Evolutionary conservation across 2,329 filamentous ascomycete species (phyloP).

Genomic region (Pestalotiopsis sp.): DNA sequence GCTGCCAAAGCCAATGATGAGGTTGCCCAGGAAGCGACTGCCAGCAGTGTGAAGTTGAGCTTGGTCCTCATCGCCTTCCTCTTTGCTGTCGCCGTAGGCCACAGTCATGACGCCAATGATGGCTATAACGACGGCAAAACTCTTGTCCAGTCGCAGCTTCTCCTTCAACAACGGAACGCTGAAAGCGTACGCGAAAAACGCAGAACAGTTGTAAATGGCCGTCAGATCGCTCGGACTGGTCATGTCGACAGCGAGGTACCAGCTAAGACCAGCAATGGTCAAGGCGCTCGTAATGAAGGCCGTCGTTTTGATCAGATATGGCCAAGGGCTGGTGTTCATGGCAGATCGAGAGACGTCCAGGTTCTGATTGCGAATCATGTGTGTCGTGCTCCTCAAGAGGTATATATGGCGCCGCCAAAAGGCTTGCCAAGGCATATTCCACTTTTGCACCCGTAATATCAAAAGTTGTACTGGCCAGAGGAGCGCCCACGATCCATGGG

Average conservation of each 20-base stretch:
- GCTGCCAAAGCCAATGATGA: constrained; percentile 88
- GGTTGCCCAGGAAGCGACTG: constrained; percentile 78
- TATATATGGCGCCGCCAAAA: constrained; percentile 76
- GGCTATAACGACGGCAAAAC: constrained; percentile 82
- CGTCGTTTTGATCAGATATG: constrained; percentile 80
- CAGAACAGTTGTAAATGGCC: constrained; percentile 98
- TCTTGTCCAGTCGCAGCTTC: constrained; percentile 81
- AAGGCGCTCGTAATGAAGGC: constrained; percentile 82
- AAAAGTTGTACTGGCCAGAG: constrained; percentile 86
- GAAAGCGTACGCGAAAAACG: constrained; percentile 98
- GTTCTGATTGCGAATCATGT: constrained; percentile 84
- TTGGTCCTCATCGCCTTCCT: constrained; percentile 49
- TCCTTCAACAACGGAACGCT: constrained; percentile 89
- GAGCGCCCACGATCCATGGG: constrained; percentile 89
- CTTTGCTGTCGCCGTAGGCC: constrained; percentile 79
- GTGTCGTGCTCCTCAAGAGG: constrained; percentile 55
- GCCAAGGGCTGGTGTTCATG: constrained; percentile 44
- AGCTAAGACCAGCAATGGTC: constrained; percentile 88
- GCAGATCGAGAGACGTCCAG: constrained; percentile 62
- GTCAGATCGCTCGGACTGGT: constrained; percentile 93
- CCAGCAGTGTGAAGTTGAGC: constrained; percentile 45
- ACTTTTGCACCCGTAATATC: constrained; percentile 78
- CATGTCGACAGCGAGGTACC: constrained; percentile 93
- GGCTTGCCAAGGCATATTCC: constrained; percentile 74
- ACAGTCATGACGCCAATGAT: constrained; percentile 92